phyloP scores from a whole-genome alignment of 225 moss, liverwort and hornwort genomes.

The Bryum argenteum region DNA sequence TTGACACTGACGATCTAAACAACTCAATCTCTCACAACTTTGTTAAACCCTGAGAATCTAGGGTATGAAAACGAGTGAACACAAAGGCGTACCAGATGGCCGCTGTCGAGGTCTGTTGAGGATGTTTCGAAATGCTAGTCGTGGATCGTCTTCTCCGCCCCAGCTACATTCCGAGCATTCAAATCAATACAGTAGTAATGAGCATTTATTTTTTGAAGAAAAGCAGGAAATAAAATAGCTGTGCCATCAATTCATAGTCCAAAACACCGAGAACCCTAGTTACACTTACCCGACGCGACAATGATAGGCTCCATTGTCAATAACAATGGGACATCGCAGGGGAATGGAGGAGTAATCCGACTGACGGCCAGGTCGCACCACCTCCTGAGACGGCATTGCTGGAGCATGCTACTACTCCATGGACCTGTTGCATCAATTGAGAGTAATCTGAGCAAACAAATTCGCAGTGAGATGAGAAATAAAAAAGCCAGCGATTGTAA shows the following conservation, averaged over 20 bases:
- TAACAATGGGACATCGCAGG: constrained; percentile 61
- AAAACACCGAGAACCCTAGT: neutral
- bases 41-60: constrained; percentile 5
- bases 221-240: constrained; percentile 5
- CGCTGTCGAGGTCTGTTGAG: constrained; percentile 89
- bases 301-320: constrained; percentile 88
- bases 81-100: constrained; percentile 58
- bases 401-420: too few species aligned
- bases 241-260: neutral
- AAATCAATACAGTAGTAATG: neutral
- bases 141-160: constrained; percentile 80
- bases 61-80: neutral
- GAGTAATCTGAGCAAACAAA: too few species aligned
- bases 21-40: neutral
- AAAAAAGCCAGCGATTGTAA: too few species aligned
- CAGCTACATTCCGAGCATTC: constrained; percentile 54
- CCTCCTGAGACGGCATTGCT: constrained; percentile 39
- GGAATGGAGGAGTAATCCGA: constrained; percentile 62
- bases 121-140: constrained; percentile 87
- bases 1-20: too few species aligned
- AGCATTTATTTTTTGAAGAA: neutral
- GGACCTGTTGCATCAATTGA: too few species aligned
- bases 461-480: too few species aligned
- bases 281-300: constrained; percentile 80
- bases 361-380: constrained; percentile 66